Conservation (phyloP, 768 basidiomycete species). For the Tylopilus felleus region DNA sequence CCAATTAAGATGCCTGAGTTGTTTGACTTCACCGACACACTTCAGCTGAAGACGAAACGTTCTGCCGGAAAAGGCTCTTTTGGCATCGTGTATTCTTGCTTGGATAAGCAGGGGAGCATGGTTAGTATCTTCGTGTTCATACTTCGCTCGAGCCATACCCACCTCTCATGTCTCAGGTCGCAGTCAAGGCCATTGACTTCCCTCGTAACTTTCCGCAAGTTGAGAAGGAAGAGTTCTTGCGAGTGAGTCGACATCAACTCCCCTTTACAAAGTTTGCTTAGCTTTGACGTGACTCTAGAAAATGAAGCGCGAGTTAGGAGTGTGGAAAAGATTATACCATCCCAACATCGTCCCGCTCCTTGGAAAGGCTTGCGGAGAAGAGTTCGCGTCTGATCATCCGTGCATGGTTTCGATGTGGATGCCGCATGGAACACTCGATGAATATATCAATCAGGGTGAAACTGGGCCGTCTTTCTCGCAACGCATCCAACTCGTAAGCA, state of each 20-base stretch:
- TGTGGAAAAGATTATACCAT: conserved; percentile 7
- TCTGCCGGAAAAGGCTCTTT: background rate
- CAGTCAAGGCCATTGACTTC: background rate
- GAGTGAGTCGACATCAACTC: background rate
- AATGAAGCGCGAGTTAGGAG: background rate
- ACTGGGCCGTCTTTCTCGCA: background rate
- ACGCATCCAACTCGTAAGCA: background rate
- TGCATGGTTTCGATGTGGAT: conserved; percentile 11
- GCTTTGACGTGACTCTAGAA: background rate
- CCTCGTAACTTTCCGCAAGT: background rate
- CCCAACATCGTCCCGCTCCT: conserved; percentile 9
- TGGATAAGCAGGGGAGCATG: background rate
- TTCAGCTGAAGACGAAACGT: background rate
- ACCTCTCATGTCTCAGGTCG: background rate
- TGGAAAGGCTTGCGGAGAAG: background rate
- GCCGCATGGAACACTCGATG: background rate
- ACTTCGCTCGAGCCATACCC: background rate
- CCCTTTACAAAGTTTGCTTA: background rate
- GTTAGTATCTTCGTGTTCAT: background rate
- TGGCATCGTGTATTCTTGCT: background rate
- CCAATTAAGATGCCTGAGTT: background rate
- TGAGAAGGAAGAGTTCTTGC: background rate
- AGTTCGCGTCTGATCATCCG: conserved; percentile 1
- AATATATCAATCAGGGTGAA: background rate
- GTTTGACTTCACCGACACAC: background rate